A percentile compares a stretch with the other conserved stretches of the same genome.
Conservation (phyloP, 2,329 filamentous ascomycete genomes). For the Shiraia bambusicola region DNA sequence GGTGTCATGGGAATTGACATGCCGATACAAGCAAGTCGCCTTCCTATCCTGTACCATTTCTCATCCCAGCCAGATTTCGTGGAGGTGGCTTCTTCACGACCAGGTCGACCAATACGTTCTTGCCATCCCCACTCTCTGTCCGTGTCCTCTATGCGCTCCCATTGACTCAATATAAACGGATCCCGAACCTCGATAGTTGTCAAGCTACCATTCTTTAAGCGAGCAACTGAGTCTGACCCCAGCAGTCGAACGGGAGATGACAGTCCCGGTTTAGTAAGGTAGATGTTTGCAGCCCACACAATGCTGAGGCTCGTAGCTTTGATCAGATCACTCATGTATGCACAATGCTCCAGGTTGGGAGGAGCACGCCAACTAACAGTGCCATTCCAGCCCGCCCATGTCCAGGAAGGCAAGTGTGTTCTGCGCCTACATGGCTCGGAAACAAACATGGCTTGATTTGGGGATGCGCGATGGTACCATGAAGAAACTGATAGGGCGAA, state of each 20-base stretch:
- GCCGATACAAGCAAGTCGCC: conserved; percentile 6
- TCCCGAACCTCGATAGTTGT: conserved; percentile 2
- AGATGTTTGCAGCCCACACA: conserved; percentile 12
- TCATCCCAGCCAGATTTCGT: conserved; percentile 2
- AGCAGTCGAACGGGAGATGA: conserved; percentile 1
- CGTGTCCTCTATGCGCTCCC: conserved; percentile 1
- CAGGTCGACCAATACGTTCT: conserved; percentile 3
- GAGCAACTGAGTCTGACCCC: background rate
- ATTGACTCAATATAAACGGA: conserved; percentile 4
- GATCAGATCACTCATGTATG: conserved; percentile 11
- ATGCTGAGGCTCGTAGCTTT: conserved; percentile 2
- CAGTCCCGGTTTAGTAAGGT: conserved; percentile 1
- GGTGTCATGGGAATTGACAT: conserved; percentile 8
- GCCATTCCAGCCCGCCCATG: conserved; percentile 18
- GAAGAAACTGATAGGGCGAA: conserved; percentile 12
- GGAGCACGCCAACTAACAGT: conserved; percentile 14
- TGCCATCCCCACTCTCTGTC: conserved; percentile 5
- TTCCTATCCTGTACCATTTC: conserved; percentile 9
- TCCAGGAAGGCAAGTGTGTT: conserved; percentile 6
- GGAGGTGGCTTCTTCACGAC: conserved; percentile 2
- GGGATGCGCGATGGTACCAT: conserved; percentile 10
- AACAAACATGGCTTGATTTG: conserved; percentile 8
- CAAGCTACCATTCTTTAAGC: background rate
- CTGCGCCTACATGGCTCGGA: conserved; percentile 7
- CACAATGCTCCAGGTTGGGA: conserved; percentile 8